Percentiles rank a stretch among this genome's conserved stretches.
Evolutionary conservation across 2,329 filamentous ascomycete genomes (phyloP).

Genomic region (Pestalotiopsis sp.): DNA sequence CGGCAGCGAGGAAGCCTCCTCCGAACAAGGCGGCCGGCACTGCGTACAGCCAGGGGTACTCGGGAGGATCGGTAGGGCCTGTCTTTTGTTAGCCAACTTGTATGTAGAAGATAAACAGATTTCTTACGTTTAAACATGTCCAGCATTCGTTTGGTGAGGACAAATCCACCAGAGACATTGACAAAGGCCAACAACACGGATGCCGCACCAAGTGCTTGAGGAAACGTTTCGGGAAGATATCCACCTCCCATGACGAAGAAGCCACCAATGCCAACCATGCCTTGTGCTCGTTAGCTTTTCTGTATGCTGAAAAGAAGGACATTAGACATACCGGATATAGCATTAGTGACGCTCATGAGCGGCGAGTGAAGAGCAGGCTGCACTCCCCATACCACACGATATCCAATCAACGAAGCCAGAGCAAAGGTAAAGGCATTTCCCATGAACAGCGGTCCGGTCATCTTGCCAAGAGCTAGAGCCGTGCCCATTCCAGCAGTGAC

Average conservation of each 20-base stretch:
- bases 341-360: conserved; percentile 91
- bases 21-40: conserved; percentile 78
- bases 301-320: not conserved
- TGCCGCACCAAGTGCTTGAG: conserved; percentile 75
- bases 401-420: conserved; percentile 82
- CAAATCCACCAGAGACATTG: conserved; percentile 86
- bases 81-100: conserved; percentile 25
- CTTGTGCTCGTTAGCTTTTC: conserved; percentile 28
- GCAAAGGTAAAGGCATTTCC: conserved; percentile 83
- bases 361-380: conserved; percentile 82
- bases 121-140: conserved; percentile 80
- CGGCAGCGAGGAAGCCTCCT: conserved; percentile 79
- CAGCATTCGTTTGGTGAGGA: conserved; percentile 91
- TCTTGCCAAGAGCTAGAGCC: conserved; percentile 75
- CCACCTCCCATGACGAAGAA: conserved; percentile 89
- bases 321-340: conserved; percentile 67
- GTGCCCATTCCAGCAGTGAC: conserved; percentile 80
- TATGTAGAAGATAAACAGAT: not conserved
- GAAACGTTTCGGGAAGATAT: conserved; percentile 75
- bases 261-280: conserved; percentile 86
- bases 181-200: conserved; percentile 87
- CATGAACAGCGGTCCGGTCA: conserved; percentile 86
- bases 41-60: conserved; percentile 87
- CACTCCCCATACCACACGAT: conserved; percentile 88
- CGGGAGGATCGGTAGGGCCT: conserved; percentile 81